A percentile compares a stretch with the other conserved stretches of the same genome.
Conservation (phyloP, 768 basidiomycete genomes). For the Candolleomyces aberdarensis region DNA sequence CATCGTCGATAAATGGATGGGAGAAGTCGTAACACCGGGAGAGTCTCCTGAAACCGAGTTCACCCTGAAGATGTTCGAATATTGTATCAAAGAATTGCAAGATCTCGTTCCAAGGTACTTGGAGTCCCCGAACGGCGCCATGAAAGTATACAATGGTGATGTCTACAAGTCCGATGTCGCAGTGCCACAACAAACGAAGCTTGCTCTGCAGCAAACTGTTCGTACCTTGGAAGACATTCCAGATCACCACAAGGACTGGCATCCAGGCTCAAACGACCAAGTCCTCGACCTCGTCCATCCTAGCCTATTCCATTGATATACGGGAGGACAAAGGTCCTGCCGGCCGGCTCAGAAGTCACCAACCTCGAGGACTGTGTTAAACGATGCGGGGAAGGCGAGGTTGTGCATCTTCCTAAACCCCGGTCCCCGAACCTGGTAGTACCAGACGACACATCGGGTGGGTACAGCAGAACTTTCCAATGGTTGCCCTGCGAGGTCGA, state of each 20-base stretch:
- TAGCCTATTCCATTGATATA: no score
- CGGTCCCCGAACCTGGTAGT: no score
- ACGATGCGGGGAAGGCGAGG: no score
- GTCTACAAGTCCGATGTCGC: slow-evolving; percentile 26
- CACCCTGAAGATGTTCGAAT: slow-evolving; percentile 16
- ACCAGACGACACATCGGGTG: no score
- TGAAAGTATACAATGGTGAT: slow-evolving; percentile 12
- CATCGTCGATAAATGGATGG: slow-evolving; percentile 15
- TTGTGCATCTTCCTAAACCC: no score
- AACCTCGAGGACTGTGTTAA: no score
- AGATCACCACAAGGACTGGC: no score
- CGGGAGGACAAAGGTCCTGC: no score
- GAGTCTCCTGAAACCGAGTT: slow-evolving; percentile 7
- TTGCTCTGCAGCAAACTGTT: neutral
- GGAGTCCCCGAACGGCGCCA: slow-evolving; percentile 9
- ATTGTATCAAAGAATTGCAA: slow-evolving; percentile 17
- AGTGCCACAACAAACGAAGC: slow-evolving; percentile 16
- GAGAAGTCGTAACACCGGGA: neutral
- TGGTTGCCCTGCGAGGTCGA: slow-evolving; percentile 19
- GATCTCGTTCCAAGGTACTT: slow-evolving; percentile 13
- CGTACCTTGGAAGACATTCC: no score
- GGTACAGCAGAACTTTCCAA: slow-evolving; percentile 16
- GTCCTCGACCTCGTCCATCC: no score
- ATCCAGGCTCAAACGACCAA: no score
- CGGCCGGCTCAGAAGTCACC: no score